A percentile compares a stretch with the other conserved stretches of the same genome.
Evolutionary conservation across 176 grass and related monocot species (phyloP).

Genomic region (Carex pumila): DNA sequence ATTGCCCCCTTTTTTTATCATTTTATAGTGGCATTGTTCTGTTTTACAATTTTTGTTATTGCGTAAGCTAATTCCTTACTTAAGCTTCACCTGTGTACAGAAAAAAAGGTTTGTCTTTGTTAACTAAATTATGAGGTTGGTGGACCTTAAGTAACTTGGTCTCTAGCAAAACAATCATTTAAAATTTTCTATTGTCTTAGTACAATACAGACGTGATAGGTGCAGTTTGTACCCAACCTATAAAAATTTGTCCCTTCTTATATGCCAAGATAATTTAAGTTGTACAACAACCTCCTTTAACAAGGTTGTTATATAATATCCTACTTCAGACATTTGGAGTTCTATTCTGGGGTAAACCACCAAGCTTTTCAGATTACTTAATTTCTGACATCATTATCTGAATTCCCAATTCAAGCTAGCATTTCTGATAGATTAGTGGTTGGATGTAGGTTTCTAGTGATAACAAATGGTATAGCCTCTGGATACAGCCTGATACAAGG

Average conservation of each 20-base stretch:
- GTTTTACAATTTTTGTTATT: neutral
- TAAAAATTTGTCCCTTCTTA: neutral
- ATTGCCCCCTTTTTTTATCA: neutral
- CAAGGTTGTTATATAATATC: neutral
- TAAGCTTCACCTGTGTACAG: neutral
- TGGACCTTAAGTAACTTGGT: neutral
- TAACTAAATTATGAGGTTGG: neutral
- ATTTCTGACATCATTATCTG: neutral
- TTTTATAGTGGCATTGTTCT: neutral
- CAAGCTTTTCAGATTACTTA: neutral
- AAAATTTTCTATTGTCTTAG: neutral
- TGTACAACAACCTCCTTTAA: slow-evolving; percentile 3
- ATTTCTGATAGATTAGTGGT: neutral
- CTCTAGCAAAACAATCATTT: neutral
- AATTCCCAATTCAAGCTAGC: neutral
- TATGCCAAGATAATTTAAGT: slow-evolving; percentile 9
- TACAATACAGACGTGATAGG: neutral
- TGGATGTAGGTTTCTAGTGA: slow-evolving; percentile 45
- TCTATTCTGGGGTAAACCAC: neutral
- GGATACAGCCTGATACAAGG: slow-evolving; percentile 64
- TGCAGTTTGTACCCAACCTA: neutral
- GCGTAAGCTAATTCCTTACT: neutral
- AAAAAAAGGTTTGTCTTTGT: neutral
- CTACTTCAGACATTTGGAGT: neutral
- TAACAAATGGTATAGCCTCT: slow-evolving; percentile 28